Conservation (phyloP, 805 yeast genomes). For the Pichia exigua region DNA sequence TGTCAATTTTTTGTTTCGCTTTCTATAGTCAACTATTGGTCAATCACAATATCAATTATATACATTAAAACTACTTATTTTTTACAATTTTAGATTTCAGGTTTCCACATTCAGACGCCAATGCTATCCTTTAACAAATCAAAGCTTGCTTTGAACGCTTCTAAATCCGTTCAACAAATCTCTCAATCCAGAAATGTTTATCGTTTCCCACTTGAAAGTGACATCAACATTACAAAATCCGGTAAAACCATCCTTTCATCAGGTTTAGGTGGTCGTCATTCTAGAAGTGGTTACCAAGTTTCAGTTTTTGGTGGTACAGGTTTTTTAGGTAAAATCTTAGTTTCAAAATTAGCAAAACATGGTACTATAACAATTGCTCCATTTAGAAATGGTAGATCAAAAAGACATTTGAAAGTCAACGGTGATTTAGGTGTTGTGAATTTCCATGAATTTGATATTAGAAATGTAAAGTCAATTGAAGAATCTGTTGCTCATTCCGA, state of each 20-base stretch:
- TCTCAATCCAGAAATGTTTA: slow-evolving; percentile 17
- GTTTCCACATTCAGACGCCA: not conserved
- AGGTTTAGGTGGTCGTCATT: slow-evolving; percentile 77
- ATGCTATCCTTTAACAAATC: slow-evolving; percentile 7
- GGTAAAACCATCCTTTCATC: slow-evolving; percentile 68
- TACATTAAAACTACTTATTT: not conserved
- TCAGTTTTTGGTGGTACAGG: slow-evolving; percentile 84
- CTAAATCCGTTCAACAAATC: slow-evolving; percentile 4
- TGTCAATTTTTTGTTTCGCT: not conserved
- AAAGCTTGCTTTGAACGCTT: slow-evolving; percentile 6
- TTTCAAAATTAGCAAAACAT: slow-evolving; percentile 68
- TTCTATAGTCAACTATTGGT: not conserved
- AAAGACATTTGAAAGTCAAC: slow-evolving; percentile 68
- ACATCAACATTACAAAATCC: slow-evolving; percentile 60
- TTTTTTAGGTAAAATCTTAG: slow-evolving; percentile 64
- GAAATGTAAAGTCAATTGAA: slow-evolving; percentile 69
- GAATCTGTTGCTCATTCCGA: slow-evolving; percentile 75
- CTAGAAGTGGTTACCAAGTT: slow-evolving; percentile 82
- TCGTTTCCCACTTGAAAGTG: slow-evolving; percentile 39
- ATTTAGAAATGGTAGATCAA: slow-evolving; percentile 72
- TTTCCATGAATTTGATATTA: slow-evolving; percentile 72
- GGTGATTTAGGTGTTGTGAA: slow-evolving; percentile 88
- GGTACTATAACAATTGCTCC: slow-evolving; percentile 76
- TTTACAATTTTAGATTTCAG: not conserved
- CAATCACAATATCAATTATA: not conserved